Conservation (phyloP, 345 rosid species). For the Heritiera littoralis region DNA sequence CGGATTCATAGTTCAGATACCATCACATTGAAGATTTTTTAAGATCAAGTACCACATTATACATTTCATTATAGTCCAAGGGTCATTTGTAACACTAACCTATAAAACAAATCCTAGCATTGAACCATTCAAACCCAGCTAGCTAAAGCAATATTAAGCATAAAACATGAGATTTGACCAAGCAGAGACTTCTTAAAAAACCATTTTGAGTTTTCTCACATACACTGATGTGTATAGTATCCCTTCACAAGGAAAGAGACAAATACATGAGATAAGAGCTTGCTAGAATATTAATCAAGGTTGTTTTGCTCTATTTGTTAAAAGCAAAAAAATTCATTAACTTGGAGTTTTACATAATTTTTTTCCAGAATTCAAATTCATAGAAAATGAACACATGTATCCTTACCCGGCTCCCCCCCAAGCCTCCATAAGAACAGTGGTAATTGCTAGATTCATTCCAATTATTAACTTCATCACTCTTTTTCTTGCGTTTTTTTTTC, state of each 20-base stretch:
- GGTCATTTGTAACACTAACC: too few species aligned
- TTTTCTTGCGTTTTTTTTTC: not conserved
- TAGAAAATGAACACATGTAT: not conserved
- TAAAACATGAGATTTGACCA: not conserved
- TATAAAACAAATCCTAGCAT: not conserved
- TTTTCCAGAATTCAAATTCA: not conserved
- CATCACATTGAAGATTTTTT: too few species aligned
- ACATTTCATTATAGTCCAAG: too few species aligned
- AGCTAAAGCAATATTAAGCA: constrained; percentile 5
- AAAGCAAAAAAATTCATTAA: not conserved
- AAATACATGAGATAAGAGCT: not conserved
- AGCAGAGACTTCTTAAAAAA: too few species aligned
- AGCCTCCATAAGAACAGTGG: not conserved
- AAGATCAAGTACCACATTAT: too few species aligned
- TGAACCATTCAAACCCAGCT: not conserved
- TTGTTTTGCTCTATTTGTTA: not conserved
- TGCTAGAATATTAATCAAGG: not conserved
- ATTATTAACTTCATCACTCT: not conserved
- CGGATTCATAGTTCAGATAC: too few species aligned
- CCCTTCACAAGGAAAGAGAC: not conserved
- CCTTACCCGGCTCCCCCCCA: not conserved
- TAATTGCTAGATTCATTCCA: not conserved
- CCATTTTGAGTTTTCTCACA: not conserved
- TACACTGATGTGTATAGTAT: not conserved
- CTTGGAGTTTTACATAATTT: not conserved